A percentile compares a stretch with the other conserved stretches of the same genome.
phyloP scores from a whole-genome alignment of 345 rosid genomes.

The Citrus inodora region DNA sequence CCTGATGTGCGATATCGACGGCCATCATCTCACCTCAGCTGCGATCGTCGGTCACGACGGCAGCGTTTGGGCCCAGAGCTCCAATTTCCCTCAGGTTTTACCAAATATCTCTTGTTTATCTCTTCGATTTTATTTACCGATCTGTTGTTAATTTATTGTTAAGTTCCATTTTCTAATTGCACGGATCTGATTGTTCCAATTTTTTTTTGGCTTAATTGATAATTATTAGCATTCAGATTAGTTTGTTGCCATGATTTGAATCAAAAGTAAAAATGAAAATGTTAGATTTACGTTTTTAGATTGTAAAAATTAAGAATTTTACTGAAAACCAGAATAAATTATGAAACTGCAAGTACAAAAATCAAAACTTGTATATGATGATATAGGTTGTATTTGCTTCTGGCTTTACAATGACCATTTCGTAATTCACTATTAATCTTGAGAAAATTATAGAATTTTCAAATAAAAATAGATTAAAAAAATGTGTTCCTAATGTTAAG shows the following conservation, averaged over 20 bases:
- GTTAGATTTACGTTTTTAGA: background rate
- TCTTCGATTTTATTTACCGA: background rate
- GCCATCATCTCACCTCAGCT: constrained; percentile 36
- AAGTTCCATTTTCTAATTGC: background rate
- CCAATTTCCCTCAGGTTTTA: constrained; percentile 32
- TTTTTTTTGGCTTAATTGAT: background rate
- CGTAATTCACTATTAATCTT: background rate
- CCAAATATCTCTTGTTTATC: background rate
- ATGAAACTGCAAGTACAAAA: background rate
- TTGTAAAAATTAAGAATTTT: background rate
- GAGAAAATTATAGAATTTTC: too few relatives aligned
- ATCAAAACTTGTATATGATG: background rate
- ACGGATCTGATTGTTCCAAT: background rate
- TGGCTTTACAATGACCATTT: background rate
- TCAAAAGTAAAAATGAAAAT: background rate
- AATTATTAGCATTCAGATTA: background rate
- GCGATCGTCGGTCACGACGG: constrained; percentile 53
- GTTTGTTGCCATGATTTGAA: background rate
- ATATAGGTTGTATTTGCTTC: background rate
- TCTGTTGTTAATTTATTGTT: background rate
- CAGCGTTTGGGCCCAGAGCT: constrained; percentile 50
- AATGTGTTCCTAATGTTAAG: too few relatives aligned
- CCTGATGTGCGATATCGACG: constrained; percentile 48
- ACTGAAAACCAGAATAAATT: background rate
- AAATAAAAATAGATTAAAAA: too few relatives aligned